phyloP scores from a whole-genome alignment of 257 asterid species.

The Nicotiana obtusifolia region DNA sequence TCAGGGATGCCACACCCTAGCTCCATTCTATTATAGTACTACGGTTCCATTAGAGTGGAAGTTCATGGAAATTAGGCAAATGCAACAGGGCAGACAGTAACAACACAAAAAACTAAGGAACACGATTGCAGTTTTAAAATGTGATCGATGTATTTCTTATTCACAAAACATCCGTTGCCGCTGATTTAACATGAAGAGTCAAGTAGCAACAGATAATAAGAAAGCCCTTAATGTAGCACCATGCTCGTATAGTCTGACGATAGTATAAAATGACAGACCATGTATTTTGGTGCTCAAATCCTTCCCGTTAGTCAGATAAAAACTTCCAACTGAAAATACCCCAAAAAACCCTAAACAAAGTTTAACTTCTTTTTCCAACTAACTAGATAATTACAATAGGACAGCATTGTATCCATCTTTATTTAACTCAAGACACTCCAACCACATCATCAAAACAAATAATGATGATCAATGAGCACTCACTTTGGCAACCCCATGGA shows the following conservation, averaged over 20 bases:
- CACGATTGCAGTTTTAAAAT: background rate
- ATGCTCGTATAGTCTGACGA: slow-evolving; percentile 43
- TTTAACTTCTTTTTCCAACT: background rate
- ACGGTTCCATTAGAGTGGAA: background rate
- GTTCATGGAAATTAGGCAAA: background rate
- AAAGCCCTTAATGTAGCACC: slow-evolving; percentile 38
- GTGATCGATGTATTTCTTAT: slow-evolving; percentile 16
- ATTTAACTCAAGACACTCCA: too few relatives aligned
- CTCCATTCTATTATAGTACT: too few relatives aligned
- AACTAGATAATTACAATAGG: too few relatives aligned
- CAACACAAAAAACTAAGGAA: background rate
- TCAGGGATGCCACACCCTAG: background rate
- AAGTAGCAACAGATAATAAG: slow-evolving; percentile 13
- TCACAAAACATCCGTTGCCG: background rate
- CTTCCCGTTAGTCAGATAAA: background rate
- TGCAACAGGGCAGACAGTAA: background rate
- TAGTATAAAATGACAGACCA: slow-evolving; percentile 23
- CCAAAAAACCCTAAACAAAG: background rate
- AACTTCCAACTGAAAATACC: background rate
- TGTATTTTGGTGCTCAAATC: slow-evolving; percentile 40
- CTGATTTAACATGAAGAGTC: background rate
- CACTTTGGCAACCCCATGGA: too few relatives aligned
- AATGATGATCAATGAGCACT: too few relatives aligned
- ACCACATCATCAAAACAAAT: too few relatives aligned
- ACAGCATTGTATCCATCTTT: too few relatives aligned